Conservation (phyloP, 345 rosid genomes). For the Isatis tinctoria region DNA sequence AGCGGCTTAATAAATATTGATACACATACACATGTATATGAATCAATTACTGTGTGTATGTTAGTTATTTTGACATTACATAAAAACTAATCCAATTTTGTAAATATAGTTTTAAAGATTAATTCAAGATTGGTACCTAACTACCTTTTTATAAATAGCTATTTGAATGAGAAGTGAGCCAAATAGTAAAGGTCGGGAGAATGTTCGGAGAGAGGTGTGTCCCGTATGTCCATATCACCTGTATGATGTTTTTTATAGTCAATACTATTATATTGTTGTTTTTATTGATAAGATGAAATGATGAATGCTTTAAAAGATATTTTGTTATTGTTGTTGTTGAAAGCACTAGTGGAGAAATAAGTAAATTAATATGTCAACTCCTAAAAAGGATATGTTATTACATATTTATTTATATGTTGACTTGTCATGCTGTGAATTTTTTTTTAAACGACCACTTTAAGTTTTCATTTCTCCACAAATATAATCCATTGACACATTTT, state of each 20-base stretch:
- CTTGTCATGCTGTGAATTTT: slow-evolving; percentile 6
- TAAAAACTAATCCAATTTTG: background rate
- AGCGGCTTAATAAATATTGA: background rate
- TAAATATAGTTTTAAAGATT: background rate
- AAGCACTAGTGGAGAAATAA: slow-evolving; percentile 14
- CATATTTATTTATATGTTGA: slow-evolving; percentile 10
- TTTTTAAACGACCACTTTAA: background rate
- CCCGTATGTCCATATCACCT: slow-evolving; percentile 12
- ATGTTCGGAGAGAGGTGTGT: slow-evolving; percentile 22
- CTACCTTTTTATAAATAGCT: slow-evolving; percentile 4
- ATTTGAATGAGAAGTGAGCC: slow-evolving; percentile 3
- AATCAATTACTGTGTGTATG: background rate
- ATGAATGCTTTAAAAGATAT: background rate
- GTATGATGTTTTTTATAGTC: background rate
- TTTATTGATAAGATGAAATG: slow-evolving; percentile 10
- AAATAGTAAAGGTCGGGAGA: background rate
- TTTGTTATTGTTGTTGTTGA: background rate
- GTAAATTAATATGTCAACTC: slow-evolving; percentile 26
- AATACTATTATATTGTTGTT: slow-evolving; percentile 16
- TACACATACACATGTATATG: background rate
- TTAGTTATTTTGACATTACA: background rate
- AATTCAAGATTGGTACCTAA: background rate
- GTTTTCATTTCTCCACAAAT: background rate
- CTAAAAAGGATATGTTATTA: slow-evolving; percentile 11
- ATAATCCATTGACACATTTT: background rate